These are phyloP conservation scores for Fibroporia radiculosa DNA, from an alignment of 768 basidiomycete species.

Conservation along the genomic window DNA sequence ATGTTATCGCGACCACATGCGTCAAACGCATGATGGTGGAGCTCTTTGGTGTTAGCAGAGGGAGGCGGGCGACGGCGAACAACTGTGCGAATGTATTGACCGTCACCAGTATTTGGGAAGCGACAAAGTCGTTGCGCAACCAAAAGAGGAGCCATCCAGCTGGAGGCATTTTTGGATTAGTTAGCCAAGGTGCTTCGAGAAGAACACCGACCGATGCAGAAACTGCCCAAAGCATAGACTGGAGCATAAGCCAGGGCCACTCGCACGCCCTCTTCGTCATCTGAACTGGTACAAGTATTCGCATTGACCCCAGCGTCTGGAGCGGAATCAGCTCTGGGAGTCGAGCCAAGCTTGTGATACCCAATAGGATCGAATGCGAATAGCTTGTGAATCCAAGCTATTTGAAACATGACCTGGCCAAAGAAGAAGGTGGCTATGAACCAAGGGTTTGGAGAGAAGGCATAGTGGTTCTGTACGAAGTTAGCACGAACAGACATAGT, in stretches of 20 bases:
- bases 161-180: slow-evolving; percentile 1
- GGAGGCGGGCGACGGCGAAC: slow-evolving; percentile 27
- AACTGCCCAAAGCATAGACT: slow-evolving; percentile 25
- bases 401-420: slow-evolving; percentile 20
- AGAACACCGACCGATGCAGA: slow-evolving; percentile 23
- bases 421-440: slow-evolving; percentile 27
- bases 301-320: not conserved
- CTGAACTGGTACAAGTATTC: not conserved
- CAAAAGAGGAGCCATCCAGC: slow-evolving; percentile 27
- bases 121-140: slow-evolving; percentile 19
- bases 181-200: not conserved
- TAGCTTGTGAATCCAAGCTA: slow-evolving; percentile 22
- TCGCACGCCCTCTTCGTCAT: slow-evolving; percentile 7
- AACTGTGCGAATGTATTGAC: slow-evolving; percentile 30
- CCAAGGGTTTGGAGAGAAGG: slow-evolving; percentile 25
- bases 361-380: slow-evolving; percentile 12
- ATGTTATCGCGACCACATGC: slow-evolving; percentile 36
- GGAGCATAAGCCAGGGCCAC: slow-evolving; percentile 24
- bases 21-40: slow-evolving; percentile 25
- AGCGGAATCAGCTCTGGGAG: not conserved
- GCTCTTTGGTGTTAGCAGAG: slow-evolving; percentile 21
- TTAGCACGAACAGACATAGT: too few relatives aligned
- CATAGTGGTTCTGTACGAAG: slow-evolving; percentile 23
- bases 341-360: slow-evolving; percentile 7
- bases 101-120: slow-evolving; percentile 23